A percentile compares a stretch with the other conserved stretches of the same genome.
Conservation (phyloP, 2,329 filamentous ascomycete species). For the Aspergillus udagawae region DNA sequence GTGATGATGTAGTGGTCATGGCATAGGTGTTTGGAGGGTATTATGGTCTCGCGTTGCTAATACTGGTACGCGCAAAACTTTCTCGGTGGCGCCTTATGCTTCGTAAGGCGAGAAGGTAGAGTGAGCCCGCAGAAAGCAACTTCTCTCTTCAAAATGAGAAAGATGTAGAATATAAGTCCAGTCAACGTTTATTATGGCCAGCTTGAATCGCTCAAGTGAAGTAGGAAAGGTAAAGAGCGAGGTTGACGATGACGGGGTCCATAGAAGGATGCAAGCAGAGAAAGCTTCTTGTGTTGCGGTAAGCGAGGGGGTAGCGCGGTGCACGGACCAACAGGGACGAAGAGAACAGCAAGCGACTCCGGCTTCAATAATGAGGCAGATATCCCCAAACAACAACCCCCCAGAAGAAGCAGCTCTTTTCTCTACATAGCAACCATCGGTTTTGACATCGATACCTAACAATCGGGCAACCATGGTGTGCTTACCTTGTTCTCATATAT, state of each 20-base stretch:
- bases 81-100: constrained; percentile 15
- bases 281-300: constrained; percentile 25
- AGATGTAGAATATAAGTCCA: background rate
- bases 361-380: constrained; percentile 13
- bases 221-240: constrained; percentile 5
- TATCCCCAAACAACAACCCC: background rate
- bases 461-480: constrained; percentile 25
- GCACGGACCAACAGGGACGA: constrained; percentile 32
- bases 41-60: background rate
- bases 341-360: constrained; percentile 40
- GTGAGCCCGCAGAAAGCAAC: background rate
- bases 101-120: constrained; percentile 5
- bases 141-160: background rate
- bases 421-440: background rate
- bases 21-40: constrained; percentile 18
- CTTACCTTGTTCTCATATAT: background rate
- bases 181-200: background rate
- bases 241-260: background rate
- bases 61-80: constrained; percentile 16
- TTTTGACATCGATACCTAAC: background rate
- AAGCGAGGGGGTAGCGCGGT: constrained; percentile 35
- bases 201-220: background rate
- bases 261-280: constrained; percentile 9
- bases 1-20: constrained; percentile 32
- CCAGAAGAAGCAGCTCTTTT: constrained; percentile 10